Base-by-base conservation (phyloP, 2,329 filamentous ascomycete species). In the Colletotrichum sp. region DNA sequence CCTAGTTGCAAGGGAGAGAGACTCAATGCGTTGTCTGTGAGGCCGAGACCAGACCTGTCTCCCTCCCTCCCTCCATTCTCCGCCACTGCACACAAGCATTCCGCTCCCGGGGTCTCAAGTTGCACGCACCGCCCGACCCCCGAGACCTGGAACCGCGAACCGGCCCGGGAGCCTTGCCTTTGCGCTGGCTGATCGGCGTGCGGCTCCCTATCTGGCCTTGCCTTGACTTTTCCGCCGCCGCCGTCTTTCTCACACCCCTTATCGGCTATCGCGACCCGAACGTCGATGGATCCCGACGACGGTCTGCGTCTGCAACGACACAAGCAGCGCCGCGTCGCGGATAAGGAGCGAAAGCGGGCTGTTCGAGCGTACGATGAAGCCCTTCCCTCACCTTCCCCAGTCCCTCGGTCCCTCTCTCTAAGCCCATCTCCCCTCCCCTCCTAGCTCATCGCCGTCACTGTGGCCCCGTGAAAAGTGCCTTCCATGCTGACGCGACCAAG, bases 401-500 rank as follows among this genome's bases (percentile, higher is more conserved):
- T n/a, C 36, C 36, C 39, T 0, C 0, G 2, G 44, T 49, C n/a
- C 44, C n/a, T 13, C 44, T 0, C 44, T 52, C 44, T 52, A 7
- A 21, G 44, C 44, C 44, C 44, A 21, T 21, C 44, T 52, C 0
- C 44, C n/a, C 1, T 1, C 44, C 10, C 44, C 36, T 44, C 39
- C 2, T 0, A 49, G n/a, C 44, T 49, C n/a, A 0, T 49, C 44
- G 44, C n/a, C 44, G 44, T 21, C n/a, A 7, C 8, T 15, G 16
- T 21, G 10, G 62, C 26, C 24, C 32, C 44, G 28, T 39, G 21
- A 49, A 28, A 24, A 26, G 39, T n/a, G 7, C 36, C 69, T 72
- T 36, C 44, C 44, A 78, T 76, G 69, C 76, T 77, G 36, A 77
- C 70, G 30, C 69, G 65, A 66, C 75, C 82, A 83, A 90, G 89